Conservation (phyloP, 345 rosid species). For the Brassica carinata region DNA sequence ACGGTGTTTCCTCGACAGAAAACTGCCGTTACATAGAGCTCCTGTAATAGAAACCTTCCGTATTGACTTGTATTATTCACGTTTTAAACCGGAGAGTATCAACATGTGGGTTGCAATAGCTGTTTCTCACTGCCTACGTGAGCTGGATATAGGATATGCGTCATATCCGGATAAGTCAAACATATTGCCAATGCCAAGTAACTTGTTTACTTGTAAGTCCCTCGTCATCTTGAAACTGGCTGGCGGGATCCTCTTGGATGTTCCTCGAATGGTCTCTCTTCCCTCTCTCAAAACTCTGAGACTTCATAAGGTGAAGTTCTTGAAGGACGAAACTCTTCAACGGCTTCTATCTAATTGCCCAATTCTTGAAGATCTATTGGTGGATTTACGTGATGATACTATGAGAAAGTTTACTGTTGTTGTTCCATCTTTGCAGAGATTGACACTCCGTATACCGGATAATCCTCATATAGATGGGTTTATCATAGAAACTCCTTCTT, state of each 20-base stretch:
- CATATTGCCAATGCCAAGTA: neutral
- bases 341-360: neutral
- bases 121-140: neutral
- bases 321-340: neutral
- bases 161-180: neutral
- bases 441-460: neutral
- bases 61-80: too few species aligned
- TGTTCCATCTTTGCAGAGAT: constrained; percentile 15
- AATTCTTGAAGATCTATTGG: neutral
- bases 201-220: neutral
- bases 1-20: too few species aligned
- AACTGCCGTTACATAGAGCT: too few species aligned
- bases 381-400: neutral
- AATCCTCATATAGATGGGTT: neutral
- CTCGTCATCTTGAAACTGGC: neutral
- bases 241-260: neutral
- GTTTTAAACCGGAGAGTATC: neutral
- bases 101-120: neutral
- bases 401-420: neutral
- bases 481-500: constrained; percentile 8
- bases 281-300: constrained; percentile 1
- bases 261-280: constrained; percentile 13
- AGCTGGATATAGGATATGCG: neutral
- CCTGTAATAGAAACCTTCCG: too few species aligned
- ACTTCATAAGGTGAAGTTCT: neutral